These are phyloP conservation scores for Mortierella sp. DNA, from an alignment of 371 early-diverging fungal genomes.

Conservation along the genomic window DNA sequence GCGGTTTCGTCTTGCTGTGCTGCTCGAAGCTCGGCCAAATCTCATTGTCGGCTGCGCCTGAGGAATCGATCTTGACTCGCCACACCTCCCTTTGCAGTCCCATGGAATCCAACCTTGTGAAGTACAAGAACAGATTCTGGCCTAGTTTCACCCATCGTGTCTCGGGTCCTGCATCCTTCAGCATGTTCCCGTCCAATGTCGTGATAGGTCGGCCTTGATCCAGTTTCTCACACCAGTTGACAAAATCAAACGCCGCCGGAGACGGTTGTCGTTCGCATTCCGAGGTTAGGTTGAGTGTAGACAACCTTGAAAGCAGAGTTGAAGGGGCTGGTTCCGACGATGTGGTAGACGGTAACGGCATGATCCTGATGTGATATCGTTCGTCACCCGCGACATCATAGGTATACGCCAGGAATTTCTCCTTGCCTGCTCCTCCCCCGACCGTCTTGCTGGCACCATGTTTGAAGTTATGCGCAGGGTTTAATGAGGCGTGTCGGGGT, in stretches of 20 bases:
- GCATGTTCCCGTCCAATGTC: conserved; percentile 21
- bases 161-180: conserved; percentile 57
- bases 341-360: not conserved
- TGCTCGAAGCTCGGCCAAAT: not conserved
- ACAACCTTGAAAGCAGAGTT: not conserved
- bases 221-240: not conserved
- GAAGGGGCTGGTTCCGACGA: not conserved
- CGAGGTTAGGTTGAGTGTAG: not conserved
- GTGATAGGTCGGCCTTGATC: not conserved
- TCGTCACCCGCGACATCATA: conserved; percentile 62
- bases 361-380: conserved; percentile 54
- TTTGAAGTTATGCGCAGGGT: not conserved
- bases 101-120: conserved; percentile 60
- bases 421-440: not conserved
- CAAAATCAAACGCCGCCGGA: not conserved
- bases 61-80: conserved; percentile 37
- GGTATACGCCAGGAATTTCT: conserved; percentile 57
- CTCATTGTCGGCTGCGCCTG: not conserved
- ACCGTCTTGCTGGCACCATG: not conserved
- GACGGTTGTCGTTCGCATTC: not conserved
- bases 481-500: conserved; percentile 24
- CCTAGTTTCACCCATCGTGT: conserved; percentile 59
- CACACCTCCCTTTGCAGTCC: conserved; percentile 61
- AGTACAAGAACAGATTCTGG: conserved; percentile 56
- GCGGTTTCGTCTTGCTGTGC: not conserved